These are phyloP conservation scores for Otatea glauca DNA, from an alignment of 176 grass and related monocot species.

Conservation along the genomic window DNA sequence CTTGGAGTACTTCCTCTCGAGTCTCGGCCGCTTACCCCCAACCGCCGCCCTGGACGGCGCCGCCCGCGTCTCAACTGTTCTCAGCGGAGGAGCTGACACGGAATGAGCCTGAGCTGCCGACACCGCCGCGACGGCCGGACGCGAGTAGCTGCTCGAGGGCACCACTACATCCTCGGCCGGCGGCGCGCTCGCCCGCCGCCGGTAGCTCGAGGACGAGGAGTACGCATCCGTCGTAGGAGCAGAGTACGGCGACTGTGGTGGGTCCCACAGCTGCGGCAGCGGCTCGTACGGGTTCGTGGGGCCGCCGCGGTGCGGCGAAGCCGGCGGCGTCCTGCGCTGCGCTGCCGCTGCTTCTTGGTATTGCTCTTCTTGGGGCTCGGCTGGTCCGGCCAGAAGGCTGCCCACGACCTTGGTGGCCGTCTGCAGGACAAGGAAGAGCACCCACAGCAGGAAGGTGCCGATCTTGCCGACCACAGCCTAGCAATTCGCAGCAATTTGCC, in stretches of 20 bases:
- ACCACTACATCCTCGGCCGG: conserved; percentile 33
- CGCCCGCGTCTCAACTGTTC: conserved; percentile 31
- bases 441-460: conserved; percentile 56
- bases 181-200: conserved; percentile 48
- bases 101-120: not conserved
- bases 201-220: conserved; percentile 45
- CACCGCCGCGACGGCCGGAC: not conserved
- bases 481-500: not conserved
- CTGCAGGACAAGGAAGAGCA: conserved; percentile 60
- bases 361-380: conserved; percentile 35
- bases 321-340: conserved; percentile 42
- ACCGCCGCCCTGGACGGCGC: conserved; percentile 30
- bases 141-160: conserved; percentile 50
- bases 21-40: conserved; percentile 53
- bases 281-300: conserved; percentile 27
- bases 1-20: conserved; percentile 85
- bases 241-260: conserved; percentile 16
- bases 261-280: conserved; percentile 33
- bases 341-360: conserved; percentile 29
- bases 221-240: conserved; percentile 40
- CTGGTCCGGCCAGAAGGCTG: conserved; percentile 33
- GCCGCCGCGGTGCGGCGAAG: conserved; percentile 21
- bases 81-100: conserved; percentile 21
- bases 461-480: conserved; percentile 51
- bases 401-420: conserved; percentile 58